Evolutionary conservation across 2,329 filamentous ascomycete genomes (phyloP), one percentile per base, ranked within the genome.

Genomic region (Aspergillus vadensis): DNA sequence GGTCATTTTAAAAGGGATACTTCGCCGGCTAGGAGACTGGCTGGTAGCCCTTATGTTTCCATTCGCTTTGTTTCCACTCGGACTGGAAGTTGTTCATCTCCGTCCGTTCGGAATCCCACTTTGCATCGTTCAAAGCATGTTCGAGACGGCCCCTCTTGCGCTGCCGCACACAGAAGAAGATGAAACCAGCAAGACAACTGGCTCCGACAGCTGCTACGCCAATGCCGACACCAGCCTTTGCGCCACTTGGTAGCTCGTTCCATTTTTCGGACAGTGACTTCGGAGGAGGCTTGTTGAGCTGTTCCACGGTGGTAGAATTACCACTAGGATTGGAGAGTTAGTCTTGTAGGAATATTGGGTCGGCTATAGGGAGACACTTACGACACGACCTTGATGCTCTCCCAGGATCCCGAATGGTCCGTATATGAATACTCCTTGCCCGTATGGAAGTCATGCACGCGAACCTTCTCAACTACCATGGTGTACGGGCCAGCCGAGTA

Each of bases 391-490:
- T 88, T 80, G 72, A 91, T 90, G 75, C 87, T 90, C 69, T 89
- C 67, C 81, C 82, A 91, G 47, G 76, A 78, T 55, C 90, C 90
- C 0, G 82, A 79, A 30, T 78, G 74, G 69, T 91, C 88, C 5
- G 81, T 82, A 66, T 87, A 92, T 23, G 81, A 74, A 72, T 92
- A 93, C 71, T 88, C 85, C 70, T 86, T 88, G 57, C 79, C 82
- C 2, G 85, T 83, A 41, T 81, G 83, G 70, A 86, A 88, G 74
- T 85, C 86, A 58, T 81, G 67, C 38, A 83, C 80, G n/a, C 81
- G 81, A 15, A 86, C 75, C 44, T 81, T 84, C 79, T 90, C 84
- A 61, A 94, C 83, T 51, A 84, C 86, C 90, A 94, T 93, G 66
- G 82, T 88, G 76, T 86, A 94, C 0, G 91, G 91, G 0, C 81